A percentile compares a stretch with the other conserved stretches of the same genome.
Evolutionary conservation across 2,329 filamentous ascomycete genomes (phyloP).

Genomic region (Mycogone perniciosa): DNA sequence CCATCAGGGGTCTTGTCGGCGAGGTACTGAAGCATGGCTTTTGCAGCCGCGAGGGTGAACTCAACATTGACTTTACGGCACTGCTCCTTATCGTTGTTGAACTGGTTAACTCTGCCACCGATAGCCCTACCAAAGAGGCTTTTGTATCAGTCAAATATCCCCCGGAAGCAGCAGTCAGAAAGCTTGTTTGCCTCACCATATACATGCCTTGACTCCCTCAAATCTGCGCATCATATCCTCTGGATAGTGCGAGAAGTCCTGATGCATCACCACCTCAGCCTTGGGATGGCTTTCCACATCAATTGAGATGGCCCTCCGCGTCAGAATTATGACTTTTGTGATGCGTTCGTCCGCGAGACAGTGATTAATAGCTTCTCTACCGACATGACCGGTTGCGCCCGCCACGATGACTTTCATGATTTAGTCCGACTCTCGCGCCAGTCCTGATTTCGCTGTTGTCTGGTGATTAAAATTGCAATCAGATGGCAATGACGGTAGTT

Average conservation of each 20-base stretch:
- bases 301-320: constrained; percentile 39
- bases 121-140: constrained; percentile 29
- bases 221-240: constrained; percentile 27
- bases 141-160: not conserved
- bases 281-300: constrained; percentile 41
- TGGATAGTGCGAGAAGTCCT: constrained; percentile 49
- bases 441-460: not conserved
- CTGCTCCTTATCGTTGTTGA: constrained; percentile 39
- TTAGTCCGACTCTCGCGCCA: not conserved
- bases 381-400: constrained; percentile 53
- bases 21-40: constrained; percentile 40
- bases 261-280: constrained; percentile 41
- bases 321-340: constrained; percentile 44
- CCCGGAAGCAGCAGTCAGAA: not conserved
- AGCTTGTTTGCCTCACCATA: constrained; percentile 47
- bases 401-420: constrained; percentile 55
- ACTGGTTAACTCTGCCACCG: constrained; percentile 38
- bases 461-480: not conserved
- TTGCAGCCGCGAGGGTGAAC: constrained; percentile 54
- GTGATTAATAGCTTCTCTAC: constrained; percentile 44
- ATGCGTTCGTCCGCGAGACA: constrained; percentile 45
- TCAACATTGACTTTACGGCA: constrained; percentile 49
- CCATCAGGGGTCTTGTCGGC: constrained; percentile 23
- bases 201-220: constrained; percentile 52
- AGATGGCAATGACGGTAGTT: too few relatives aligned